Percentiles rank a stretch among this genome's conserved stretches.
Conservation (phyloP, 306 rosid genomes). For the Dicorynia guianensis region DNA sequence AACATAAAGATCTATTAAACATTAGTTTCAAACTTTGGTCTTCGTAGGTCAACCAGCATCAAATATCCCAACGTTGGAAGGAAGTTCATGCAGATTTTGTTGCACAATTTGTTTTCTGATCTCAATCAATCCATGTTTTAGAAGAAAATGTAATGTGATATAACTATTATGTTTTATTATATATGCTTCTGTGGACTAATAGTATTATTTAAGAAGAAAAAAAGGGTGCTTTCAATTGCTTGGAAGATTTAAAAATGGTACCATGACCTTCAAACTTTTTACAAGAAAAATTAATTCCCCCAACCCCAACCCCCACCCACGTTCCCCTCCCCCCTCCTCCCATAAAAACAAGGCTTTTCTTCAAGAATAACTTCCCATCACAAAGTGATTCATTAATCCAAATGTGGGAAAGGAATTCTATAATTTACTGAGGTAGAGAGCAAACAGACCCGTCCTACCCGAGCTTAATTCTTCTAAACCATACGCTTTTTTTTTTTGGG, state of each 20-base stretch:
- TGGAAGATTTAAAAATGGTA: conserved; percentile 4
- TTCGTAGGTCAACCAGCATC: neutral
- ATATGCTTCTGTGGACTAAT: neutral
- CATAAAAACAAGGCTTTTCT: neutral
- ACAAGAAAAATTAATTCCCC: conserved; percentile 1
- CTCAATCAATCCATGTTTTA: neutral
- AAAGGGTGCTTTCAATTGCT: neutral
- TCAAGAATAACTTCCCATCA: conserved; percentile 1
- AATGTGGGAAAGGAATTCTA: conserved; percentile 33
- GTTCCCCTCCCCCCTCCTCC: too few relatives aligned
- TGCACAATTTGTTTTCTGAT: neutral
- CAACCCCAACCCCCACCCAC: neutral
- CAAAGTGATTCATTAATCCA: conserved; percentile 24
- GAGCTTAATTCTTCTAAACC: conserved; percentile 33
- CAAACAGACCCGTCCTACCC: neutral
- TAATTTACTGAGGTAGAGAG: conserved; percentile 24
- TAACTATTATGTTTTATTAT: neutral
- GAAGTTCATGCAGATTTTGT: neutral
- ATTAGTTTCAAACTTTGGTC: conserved; percentile 3
- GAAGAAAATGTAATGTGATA: neutral
- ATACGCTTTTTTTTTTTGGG: too few relatives aligned
- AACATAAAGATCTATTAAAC: conserved; percentile 18
- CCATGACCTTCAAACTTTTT: neutral
- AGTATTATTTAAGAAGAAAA: neutral
- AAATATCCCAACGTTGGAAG: conserved; percentile 14